Conservation (phyloP, 2,329 filamentous ascomycete genomes). For the Apiospora arundinis region DNA sequence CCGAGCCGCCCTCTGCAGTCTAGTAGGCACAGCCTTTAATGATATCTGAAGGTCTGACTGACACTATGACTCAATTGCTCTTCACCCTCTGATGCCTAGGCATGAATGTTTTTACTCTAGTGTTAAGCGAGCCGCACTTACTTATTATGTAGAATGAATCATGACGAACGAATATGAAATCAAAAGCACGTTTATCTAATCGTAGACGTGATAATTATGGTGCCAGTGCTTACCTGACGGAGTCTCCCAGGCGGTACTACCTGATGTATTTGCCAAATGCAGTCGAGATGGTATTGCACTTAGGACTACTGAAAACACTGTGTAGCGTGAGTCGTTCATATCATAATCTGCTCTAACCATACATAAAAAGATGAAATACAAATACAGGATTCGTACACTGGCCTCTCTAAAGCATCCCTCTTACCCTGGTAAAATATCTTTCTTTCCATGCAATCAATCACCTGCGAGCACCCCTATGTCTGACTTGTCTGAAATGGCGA, state of each 20-base stretch:
- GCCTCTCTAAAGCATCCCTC: background rate
- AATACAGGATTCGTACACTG: background rate
- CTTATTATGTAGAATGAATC: constrained; percentile 4
- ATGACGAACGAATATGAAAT: background rate
- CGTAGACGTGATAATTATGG: background rate
- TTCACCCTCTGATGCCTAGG: background rate
- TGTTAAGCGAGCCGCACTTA: background rate
- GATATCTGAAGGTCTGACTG: background rate
- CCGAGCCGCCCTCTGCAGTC: constrained; percentile 10
- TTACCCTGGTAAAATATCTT: background rate
- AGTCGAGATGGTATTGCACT: background rate
- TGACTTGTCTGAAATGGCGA: background rate
- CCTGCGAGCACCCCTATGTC: no score
- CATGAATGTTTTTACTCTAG: background rate
- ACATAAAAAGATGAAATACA: background rate
- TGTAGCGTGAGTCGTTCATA: background rate
- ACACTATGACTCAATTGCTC: background rate
- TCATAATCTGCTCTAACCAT: background rate
- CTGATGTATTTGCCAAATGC: no score
- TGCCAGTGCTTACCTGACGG: background rate
- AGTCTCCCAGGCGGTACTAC: background rate
- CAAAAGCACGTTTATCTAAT: background rate
- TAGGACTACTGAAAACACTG: background rate
- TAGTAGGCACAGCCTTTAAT: background rate
- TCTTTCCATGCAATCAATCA: background rate